Evolutionary conservation across 306 rosid genomes (phyloP).

Genomic region (Prosopis cineraria): DNA sequence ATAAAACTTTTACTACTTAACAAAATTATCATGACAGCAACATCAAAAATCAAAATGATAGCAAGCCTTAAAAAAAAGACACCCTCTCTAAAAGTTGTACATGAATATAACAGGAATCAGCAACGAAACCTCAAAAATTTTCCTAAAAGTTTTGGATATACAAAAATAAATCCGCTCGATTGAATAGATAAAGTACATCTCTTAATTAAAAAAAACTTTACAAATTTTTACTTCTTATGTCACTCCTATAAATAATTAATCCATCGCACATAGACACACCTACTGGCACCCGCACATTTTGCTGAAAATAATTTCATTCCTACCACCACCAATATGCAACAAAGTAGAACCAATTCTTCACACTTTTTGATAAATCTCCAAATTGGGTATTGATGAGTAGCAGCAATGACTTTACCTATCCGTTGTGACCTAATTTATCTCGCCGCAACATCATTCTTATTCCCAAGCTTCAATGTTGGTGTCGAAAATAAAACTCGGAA

Average conservation of each 20-base stretch:
- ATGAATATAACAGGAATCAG: no score
- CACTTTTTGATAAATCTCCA: neutral
- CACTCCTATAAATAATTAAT: neutral
- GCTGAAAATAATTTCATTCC: neutral
- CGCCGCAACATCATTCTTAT: neutral
- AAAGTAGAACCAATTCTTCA: neutral
- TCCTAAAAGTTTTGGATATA: no score
- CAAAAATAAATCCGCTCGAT: no score
- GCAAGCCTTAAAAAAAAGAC: no score
- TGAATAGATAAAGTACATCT: no score
- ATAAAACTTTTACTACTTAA: no score
- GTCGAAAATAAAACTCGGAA: constrained; percentile 64
- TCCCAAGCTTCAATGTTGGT: constrained; percentile 45
- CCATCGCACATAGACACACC: neutral
- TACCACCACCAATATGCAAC: neutral
- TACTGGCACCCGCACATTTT: neutral
- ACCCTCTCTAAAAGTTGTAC: no score
- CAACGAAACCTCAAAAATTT: no score
- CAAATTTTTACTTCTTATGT: no score
- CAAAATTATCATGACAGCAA: no score
- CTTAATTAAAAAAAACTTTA: no score
- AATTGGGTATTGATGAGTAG: neutral
- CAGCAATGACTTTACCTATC: neutral
- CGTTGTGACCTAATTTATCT: neutral
- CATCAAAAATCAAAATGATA: no score